Evolutionary conservation across 345 rosid species (phyloP).

Genomic region (Capsella bursapastoris): DNA sequence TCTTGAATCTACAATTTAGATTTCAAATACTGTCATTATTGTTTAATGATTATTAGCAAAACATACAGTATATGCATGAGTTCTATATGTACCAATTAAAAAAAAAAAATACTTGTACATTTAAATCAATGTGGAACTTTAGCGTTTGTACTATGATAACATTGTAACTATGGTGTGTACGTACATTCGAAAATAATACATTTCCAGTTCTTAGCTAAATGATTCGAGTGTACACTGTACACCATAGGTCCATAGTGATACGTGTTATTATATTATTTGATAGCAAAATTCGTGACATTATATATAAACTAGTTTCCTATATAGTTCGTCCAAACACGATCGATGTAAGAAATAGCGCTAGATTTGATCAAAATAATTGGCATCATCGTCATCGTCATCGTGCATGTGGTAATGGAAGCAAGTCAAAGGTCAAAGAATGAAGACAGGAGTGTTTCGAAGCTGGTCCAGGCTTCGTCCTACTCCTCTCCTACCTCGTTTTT

Average conservation of each 20-base stretch:
- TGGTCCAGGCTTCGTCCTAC: slow-evolving; percentile 37
- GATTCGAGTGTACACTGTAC: neutral
- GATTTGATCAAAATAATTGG: slow-evolving; percentile 28
- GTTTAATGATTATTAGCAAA: too few species aligned
- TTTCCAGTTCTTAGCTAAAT: neutral
- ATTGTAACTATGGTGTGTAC: too few species aligned
- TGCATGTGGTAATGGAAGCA: slow-evolving; percentile 38
- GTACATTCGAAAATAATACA: too few species aligned
- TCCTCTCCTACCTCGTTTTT: slow-evolving; percentile 24
- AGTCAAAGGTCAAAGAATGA: slow-evolving; percentile 43
- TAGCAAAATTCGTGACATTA: slow-evolving; percentile 19
- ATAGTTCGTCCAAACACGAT: slow-evolving; percentile 6
- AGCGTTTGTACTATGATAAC: too few species aligned
- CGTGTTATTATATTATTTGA: slow-evolving; percentile 13
- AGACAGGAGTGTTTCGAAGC: slow-evolving; percentile 35
- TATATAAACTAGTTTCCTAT: neutral
- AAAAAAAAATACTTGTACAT: too few species aligned
- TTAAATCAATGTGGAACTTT: too few species aligned
- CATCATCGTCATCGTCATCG: neutral
- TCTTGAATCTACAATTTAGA: neutral
- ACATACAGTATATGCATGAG: too few species aligned
- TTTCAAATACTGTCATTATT: too few species aligned
- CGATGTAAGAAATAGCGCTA: slow-evolving; percentile 4
- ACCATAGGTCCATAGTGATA: too few species aligned
- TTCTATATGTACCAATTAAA: too few species aligned